These are phyloP conservation scores for Murraya koenigii DNA, from an alignment of 345 rosid genomes.

Conservation along the genomic window DNA sequence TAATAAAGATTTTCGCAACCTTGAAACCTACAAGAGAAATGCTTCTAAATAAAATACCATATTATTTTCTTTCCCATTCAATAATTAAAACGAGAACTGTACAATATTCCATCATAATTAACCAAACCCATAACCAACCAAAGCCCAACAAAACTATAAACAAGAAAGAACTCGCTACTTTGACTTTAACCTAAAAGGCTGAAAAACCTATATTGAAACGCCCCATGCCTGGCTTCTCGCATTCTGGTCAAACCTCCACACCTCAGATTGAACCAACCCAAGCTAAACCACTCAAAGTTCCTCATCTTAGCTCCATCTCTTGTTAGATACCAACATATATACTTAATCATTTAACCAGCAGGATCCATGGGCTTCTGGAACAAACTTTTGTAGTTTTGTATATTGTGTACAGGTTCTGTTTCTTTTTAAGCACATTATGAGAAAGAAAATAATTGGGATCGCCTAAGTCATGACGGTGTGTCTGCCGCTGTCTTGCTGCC, in stretches of 20 bases:
- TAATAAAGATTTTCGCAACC: neutral
- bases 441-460: neutral
- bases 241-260: neutral
- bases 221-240: neutral
- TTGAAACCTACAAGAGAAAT: neutral
- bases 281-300: neutral
- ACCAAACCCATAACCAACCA: slow-evolving; percentile 10
- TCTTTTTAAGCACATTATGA: neutral
- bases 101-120: slow-evolving; percentile 36
- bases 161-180: neutral
- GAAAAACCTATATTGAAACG: neutral
- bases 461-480: slow-evolving; percentile 41
- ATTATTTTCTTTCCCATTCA: slow-evolving; percentile 8
- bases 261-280: neutral
- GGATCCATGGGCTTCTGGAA: neutral
- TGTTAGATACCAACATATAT: too few species aligned
- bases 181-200: neutral
- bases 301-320: too few species aligned
- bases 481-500: slow-evolving; percentile 39
- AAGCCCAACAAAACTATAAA: slow-evolving; percentile 17
- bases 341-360: neutral
- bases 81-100: slow-evolving; percentile 33
- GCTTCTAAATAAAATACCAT: neutral
- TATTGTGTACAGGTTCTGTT: slow-evolving; percentile 4
- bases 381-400: neutral